A percentile compares a stretch with the other conserved stretches of the same genome.
These are phyloP conservation scores for Populus ilicifolia DNA, from an alignment of 345 rosid genomes.

Conservation along the genomic window DNA sequence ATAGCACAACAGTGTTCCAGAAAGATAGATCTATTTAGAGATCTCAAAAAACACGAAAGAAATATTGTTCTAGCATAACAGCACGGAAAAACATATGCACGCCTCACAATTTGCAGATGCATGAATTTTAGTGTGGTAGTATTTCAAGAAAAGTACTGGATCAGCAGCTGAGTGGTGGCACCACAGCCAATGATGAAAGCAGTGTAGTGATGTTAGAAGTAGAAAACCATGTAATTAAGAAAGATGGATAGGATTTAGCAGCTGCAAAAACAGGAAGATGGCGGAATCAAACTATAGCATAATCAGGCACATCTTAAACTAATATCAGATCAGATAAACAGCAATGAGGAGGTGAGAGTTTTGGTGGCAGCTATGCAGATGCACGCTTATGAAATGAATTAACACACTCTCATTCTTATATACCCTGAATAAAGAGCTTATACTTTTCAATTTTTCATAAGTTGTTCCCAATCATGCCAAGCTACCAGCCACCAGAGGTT, in stretches of 20 bases:
- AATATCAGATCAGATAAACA: not conserved
- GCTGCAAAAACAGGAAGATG: not conserved
- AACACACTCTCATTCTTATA: not conserved
- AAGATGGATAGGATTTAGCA: not conserved
- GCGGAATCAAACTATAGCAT: not conserved
- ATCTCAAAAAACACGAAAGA: not conserved
- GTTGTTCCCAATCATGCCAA: not conserved
- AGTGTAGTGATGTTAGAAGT: not conserved
- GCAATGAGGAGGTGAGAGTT: not conserved
- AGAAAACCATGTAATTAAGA: not conserved
- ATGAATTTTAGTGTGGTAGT: not conserved
- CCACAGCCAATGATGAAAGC: not conserved
- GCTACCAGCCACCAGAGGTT: not conserved
- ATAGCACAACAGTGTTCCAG: not conserved
- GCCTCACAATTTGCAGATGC: not conserved
- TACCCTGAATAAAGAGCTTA: not conserved
- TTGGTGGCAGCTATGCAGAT: not conserved
- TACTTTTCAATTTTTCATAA: not conserved
- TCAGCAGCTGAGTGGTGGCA: not conserved
- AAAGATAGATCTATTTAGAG: not conserved
- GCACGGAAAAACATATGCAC: not conserved
- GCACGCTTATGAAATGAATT: not conserved
- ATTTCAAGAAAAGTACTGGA: not conserved
- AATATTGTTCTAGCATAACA: not conserved
- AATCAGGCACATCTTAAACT: not conserved